phyloP scores from a whole-genome alignment of 1,139 yeast species.

The Komagataea norvegica region DNA sequence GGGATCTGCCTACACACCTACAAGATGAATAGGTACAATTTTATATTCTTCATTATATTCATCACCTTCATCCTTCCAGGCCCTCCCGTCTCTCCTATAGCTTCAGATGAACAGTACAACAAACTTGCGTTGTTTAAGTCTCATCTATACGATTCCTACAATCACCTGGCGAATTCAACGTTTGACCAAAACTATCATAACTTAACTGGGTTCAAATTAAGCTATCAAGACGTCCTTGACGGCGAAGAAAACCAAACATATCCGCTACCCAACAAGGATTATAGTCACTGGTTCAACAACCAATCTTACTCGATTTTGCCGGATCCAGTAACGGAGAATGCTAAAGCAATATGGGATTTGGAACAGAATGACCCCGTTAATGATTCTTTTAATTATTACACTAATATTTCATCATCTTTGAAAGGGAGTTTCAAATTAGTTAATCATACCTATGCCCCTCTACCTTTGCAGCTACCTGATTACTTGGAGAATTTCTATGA shows the following conservation, averaged over 20 bases:
- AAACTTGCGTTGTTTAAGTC: slow-evolving; percentile 28
- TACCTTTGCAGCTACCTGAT: slow-evolving; percentile 40
- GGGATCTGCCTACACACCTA: too few relatives aligned
- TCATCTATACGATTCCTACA: slow-evolving; percentile 32
- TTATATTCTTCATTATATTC: slow-evolving; percentile 24
- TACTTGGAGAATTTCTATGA: slow-evolving; percentile 37
- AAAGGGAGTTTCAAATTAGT: slow-evolving; percentile 40
- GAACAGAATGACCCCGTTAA: slow-evolving; percentile 25
- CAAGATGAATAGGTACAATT: slow-evolving; percentile 24
- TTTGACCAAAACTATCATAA: slow-evolving; percentile 60
- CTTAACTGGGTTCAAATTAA: slow-evolving; percentile 64
- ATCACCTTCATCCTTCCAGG: slow-evolving; percentile 34
- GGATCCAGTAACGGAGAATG: slow-evolving; percentile 43
- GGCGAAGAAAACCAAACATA: slow-evolving; percentile 46
- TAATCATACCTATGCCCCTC: slow-evolving; percentile 19
- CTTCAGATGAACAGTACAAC: slow-evolving; percentile 29
- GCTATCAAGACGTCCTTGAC: slow-evolving; percentile 50
- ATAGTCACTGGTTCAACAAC: slow-evolving; percentile 48
- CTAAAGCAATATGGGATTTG: slow-evolving; percentile 47
- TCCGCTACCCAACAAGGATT: slow-evolving; percentile 48
- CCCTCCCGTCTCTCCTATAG: slow-evolving; percentile 31
- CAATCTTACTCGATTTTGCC: slow-evolving; percentile 60
- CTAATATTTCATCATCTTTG: slow-evolving; percentile 47
- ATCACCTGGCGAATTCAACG: slow-evolving; percentile 37
- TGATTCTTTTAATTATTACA: slow-evolving; percentile 32